A percentile compares a stretch with the other conserved stretches of the same genome.
Evolutionary conservation across 768 basidiomycete genomes (phyloP).

Genomic region (Hygrophorus russula): DNA sequence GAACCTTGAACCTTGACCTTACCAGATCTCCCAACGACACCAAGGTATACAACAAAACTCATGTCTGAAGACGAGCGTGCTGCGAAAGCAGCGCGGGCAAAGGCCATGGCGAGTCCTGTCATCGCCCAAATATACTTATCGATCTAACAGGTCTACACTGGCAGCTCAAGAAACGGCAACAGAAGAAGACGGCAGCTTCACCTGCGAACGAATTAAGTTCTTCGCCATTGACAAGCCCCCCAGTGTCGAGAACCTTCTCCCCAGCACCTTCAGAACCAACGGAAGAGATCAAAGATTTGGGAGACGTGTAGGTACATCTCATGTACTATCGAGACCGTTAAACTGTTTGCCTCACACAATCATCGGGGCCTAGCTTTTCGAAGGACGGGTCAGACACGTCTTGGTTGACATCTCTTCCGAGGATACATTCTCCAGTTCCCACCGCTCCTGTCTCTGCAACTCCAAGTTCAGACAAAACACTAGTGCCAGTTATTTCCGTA

Average conservation of each 20-base stretch:
- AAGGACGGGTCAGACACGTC: slow-evolving; percentile 36
- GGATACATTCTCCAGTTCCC: slow-evolving; percentile 26
- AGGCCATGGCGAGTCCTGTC: slow-evolving; percentile 42
- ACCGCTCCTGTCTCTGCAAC: slow-evolving; percentile 4
- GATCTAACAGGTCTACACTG: neutral
- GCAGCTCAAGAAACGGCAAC: slow-evolving; percentile 63
- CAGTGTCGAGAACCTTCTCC: slow-evolving; percentile 39
- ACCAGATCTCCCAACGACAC: neutral
- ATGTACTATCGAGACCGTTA: neutral
- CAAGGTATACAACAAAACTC: neutral
- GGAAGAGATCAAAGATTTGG: slow-evolving; percentile 40
- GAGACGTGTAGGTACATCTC: slow-evolving; percentile 51
- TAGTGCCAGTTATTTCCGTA: slow-evolving; percentile 11
- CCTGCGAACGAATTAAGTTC: slow-evolving; percentile 9
- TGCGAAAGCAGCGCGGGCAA: slow-evolving; percentile 73
- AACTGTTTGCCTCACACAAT: neutral
- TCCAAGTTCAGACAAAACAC: slow-evolving; percentile 20
- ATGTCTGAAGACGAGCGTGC: slow-evolving; percentile 73
- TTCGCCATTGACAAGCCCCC: slow-evolving; percentile 26
- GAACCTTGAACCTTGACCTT: too few species aligned
- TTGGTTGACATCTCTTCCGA: slow-evolving; percentile 55
- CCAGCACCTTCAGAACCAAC: slow-evolving; percentile 33
- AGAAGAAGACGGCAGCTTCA: slow-evolving; percentile 2
- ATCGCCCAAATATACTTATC: too few species aligned
- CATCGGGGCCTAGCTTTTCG: slow-evolving; percentile 22